These are phyloP conservation scores for Arachnomyces sp. DNA, from an alignment of 2,329 filamentous ascomycete species.

Conservation along the genomic window DNA sequence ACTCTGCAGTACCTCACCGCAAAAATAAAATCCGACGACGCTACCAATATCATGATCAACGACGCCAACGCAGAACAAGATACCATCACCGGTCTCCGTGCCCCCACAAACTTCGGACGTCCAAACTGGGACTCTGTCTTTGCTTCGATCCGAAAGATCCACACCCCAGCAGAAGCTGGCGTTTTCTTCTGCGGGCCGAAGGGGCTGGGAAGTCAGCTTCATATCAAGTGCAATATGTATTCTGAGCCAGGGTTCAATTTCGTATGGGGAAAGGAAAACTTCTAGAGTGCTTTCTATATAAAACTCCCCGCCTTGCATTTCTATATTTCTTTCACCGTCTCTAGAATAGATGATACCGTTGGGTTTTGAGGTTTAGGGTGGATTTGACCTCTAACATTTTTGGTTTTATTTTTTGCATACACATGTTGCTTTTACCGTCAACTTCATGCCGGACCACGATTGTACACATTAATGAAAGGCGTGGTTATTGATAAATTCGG, in stretches of 20 bases:
- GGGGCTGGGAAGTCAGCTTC: slow-evolving; percentile 64
- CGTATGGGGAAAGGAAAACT: slow-evolving; percentile 47
- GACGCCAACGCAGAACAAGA: slow-evolving; percentile 77
- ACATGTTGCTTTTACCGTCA: too few species aligned
- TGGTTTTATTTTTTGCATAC: background rate
- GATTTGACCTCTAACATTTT: background rate
- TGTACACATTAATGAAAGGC: too few species aligned
- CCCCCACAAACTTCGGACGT: slow-evolving; percentile 71
- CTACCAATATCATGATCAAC: slow-evolving; percentile 89
- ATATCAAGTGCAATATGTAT: slow-evolving; percentile 83
- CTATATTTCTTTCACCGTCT: too few species aligned
- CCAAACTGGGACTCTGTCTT: slow-evolving; percentile 92
- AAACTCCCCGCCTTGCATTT: too few species aligned
- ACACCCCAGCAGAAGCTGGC: slow-evolving; percentile 62
- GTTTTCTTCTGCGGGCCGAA: slow-evolving; percentile 85
- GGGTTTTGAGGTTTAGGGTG: too few species aligned
- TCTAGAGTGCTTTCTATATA: slow-evolving; percentile 28
- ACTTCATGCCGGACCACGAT: too few species aligned
- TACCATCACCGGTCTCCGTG: slow-evolving; percentile 71
- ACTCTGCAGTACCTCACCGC: slow-evolving; percentile 61
- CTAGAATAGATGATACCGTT: too few species aligned
- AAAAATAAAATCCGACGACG: slow-evolving; percentile 77
- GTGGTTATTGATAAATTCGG: too few species aligned
- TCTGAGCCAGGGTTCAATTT: slow-evolving; percentile 64
- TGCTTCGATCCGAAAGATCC: slow-evolving; percentile 70